A percentile compares a stretch with the other conserved stretches of the same genome.
Conservation (phyloP, 2,329 filamentous ascomycete species). For the Arthroderma sp. region DNA sequence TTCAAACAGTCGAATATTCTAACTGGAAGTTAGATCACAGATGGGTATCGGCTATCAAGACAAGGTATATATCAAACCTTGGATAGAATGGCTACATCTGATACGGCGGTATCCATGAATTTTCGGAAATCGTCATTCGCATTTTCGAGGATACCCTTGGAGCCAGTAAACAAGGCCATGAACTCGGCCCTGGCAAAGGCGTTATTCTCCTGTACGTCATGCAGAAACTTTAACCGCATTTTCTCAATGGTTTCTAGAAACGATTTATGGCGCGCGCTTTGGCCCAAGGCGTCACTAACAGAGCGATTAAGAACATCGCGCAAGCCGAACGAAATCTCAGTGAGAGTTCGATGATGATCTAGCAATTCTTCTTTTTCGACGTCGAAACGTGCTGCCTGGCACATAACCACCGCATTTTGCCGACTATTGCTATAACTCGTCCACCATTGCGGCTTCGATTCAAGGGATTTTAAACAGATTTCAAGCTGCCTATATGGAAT, state of each 20-base stretch:
- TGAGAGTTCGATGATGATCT: constrained; percentile 25
- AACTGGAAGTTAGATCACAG: neutral
- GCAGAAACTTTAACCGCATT: constrained; percentile 19
- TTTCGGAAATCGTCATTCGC: constrained; percentile 12
- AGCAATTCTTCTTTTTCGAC: constrained; percentile 40
- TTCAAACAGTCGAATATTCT: constrained; percentile 14
- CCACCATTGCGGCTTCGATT: constrained; percentile 45
- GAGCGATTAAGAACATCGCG: constrained; percentile 23
- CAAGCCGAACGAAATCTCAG: constrained; percentile 24
- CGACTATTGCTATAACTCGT: constrained; percentile 51
- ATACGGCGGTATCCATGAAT: constrained; percentile 5
- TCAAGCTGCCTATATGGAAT: constrained; percentile 23
- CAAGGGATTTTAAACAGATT: constrained; percentile 41
- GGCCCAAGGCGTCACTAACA: constrained; percentile 18
- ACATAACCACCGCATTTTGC: constrained; percentile 49
- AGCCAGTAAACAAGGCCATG: constrained; percentile 14
- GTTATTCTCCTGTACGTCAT: constrained; percentile 22
- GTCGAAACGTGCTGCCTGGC: constrained; percentile 45
- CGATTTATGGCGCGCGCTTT: constrained; percentile 18
- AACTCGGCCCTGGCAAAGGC: constrained; percentile 15
- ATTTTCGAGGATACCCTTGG: constrained; percentile 17
- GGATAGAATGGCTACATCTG: constrained; percentile 4
- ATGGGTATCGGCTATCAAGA: neutral
- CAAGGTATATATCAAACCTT: constrained; percentile 5
- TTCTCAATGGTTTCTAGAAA: constrained; percentile 21